Evolutionary conservation across 768 basidiomycete species (phyloP).

Genomic region (Hygrophorus russula): DNA sequence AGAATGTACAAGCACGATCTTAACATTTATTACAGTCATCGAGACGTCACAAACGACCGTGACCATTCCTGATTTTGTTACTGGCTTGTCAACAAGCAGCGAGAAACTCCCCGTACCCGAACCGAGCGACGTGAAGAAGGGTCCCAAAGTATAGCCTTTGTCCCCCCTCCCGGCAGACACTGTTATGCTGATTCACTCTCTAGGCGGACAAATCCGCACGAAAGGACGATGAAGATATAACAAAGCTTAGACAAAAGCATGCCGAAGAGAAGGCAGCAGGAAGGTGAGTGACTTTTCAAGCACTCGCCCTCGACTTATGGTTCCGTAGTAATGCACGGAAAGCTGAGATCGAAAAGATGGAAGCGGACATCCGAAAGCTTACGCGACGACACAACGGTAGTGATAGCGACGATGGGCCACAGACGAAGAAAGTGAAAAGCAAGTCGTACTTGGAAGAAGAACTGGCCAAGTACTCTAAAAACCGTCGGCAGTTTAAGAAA

Average conservation of each 20-base stretch:
- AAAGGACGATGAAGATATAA: constrained; percentile 41
- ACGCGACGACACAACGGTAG: constrained; percentile 45
- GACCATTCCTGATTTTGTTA: constrained; percentile 29
- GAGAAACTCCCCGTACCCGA: constrained; percentile 4
- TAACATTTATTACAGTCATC: constrained; percentile 19
- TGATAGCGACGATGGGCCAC: constrained; percentile 54
- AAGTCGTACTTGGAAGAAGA: constrained; percentile 76
- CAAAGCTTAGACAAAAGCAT: constrained; percentile 67
- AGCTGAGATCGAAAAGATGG: constrained; percentile 78
- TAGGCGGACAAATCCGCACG: constrained; percentile 22
- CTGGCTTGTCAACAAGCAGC: constrained; percentile 12
- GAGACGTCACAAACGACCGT: constrained; percentile 20
- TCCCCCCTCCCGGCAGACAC: neutral
- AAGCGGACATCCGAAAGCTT: constrained; percentile 76
- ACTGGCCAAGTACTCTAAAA: constrained; percentile 68
- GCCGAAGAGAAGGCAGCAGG: constrained; percentile 55
- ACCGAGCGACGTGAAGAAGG: constrained; percentile 3
- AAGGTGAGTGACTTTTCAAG: constrained; percentile 30
- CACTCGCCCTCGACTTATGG: neutral
- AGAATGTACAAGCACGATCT: neutral
- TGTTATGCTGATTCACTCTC: neutral
- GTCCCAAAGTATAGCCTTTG: neutral
- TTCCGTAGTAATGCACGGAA: constrained; percentile 50
- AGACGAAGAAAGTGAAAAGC: constrained; percentile 40
- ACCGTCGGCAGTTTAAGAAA: constrained; percentile 45